Evolutionary conservation across 768 basidiomycete genomes (phyloP).

Genomic region (Lactarius psammicola): DNA sequence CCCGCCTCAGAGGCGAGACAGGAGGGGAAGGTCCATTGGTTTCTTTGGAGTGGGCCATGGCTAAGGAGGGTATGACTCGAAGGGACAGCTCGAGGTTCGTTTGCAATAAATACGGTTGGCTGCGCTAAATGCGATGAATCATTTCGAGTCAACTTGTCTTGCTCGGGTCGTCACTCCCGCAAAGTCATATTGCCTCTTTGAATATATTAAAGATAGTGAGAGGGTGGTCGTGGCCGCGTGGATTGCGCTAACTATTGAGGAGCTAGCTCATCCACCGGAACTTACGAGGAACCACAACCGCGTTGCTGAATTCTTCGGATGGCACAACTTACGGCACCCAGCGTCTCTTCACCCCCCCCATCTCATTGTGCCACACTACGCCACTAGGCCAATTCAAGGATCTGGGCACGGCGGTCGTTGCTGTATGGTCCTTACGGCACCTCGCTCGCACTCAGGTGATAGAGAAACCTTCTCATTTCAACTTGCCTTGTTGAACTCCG

Average conservation of each 20-base stretch:
- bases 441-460: neutral
- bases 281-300: neutral
- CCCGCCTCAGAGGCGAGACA: constrained; percentile 26
- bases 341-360: neutral
- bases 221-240: constrained; percentile 1
- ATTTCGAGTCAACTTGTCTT: constrained; percentile 8
- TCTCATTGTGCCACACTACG: neutral
- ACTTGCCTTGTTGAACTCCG: neutral
- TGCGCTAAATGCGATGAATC: neutral
- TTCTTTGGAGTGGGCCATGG: constrained; percentile 9
- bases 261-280: neutral
- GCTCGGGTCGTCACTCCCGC: neutral
- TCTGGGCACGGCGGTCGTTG: neutral
- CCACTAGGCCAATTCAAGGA: constrained; percentile 8
- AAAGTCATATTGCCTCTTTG: neutral
- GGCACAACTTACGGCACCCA: neutral
- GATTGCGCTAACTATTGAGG: constrained; percentile 3
- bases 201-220: constrained; percentile 12
- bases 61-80: neutral
- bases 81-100: neutral
- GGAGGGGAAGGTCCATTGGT: neutral
- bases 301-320: neutral
- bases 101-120: constrained; percentile 4
- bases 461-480: neutral
- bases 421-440: neutral